Conservation (phyloP, 495 filamentous ascomycete species). For the Xylaria cubensis region DNA sequence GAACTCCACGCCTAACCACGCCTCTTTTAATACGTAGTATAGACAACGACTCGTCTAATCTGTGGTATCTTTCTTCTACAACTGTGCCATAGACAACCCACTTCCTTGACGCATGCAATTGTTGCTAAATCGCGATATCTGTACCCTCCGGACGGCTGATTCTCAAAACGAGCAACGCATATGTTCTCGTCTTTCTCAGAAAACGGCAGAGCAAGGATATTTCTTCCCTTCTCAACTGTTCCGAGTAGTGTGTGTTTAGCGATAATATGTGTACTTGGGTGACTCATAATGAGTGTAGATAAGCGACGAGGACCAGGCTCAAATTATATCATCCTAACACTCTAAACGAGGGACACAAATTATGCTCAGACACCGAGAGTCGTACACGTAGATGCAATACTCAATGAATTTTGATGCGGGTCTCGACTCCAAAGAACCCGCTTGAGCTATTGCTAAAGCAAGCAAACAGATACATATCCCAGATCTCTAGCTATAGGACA, state of each 20-base stretch:
- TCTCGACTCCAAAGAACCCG: neutral
- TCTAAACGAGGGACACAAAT: neutral
- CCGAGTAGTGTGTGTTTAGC: neutral
- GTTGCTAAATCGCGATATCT: too few relatives aligned
- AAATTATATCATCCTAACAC: neutral
- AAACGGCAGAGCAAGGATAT: neutral
- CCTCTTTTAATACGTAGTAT: neutral
- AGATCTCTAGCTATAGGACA: neutral
- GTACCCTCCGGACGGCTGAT: too few relatives aligned
- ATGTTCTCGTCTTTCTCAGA: neutral
- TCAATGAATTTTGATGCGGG: neutral
- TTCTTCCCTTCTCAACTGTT: neutral
- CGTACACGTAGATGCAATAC: neutral
- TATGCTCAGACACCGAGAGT: neutral
- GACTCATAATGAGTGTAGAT: neutral
- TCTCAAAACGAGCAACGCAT: neutral
- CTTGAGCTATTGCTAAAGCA: neutral
- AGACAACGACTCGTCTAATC: slow-evolving; percentile 5
- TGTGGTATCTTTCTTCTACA: neutral
- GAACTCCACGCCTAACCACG: neutral
- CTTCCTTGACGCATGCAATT: neutral
- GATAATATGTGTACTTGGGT: neutral
- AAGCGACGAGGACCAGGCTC: neutral
- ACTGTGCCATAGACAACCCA: neutral
- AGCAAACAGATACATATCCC: neutral